These are phyloP conservation scores for Rosa hybrid DNA, from an alignment of 331 rosid species.

Conservation along the genomic window DNA sequence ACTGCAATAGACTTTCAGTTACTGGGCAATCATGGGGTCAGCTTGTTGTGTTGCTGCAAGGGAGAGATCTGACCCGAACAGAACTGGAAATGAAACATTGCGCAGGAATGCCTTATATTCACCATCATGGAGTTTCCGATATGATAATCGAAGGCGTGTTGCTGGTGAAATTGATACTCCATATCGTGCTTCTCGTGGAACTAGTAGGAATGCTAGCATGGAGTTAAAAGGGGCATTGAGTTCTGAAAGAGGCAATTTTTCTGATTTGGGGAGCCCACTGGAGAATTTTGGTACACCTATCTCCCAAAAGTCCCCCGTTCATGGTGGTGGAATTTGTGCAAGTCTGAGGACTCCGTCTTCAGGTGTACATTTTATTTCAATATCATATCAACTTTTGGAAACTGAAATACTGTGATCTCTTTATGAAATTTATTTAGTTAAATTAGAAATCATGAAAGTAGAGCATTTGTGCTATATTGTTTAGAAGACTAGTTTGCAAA, in stretches of 20 bases:
- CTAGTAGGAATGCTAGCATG: conserved; percentile 55
- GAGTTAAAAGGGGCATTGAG: conserved; percentile 56
- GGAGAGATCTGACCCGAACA: conserved; percentile 34
- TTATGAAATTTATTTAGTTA: not conserved
- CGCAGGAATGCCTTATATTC: conserved; percentile 50
- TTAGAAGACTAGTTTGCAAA: not conserved
- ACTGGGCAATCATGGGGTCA: conserved; percentile 3
- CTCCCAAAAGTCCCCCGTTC: conserved; percentile 60
- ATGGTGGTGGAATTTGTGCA: conserved; percentile 50
- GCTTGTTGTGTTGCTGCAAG: conserved; percentile 61
- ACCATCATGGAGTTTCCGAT: conserved; percentile 67
- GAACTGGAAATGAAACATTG: conserved; percentile 25
- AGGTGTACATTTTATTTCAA: conserved; percentile 39
- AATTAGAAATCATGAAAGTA: not conserved
- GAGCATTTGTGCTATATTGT: not conserved
- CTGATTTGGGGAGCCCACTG: conserved; percentile 51
- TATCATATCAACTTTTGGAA: not conserved
- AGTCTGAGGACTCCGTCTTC: conserved; percentile 60
- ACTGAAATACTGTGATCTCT: not conserved
- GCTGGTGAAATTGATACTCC: conserved; percentile 55
- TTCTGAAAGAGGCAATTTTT: conserved; percentile 64
- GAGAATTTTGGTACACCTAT: conserved; percentile 53
- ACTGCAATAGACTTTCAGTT: not conserved
- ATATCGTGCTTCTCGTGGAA: conserved; percentile 36
- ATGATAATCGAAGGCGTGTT: conserved; percentile 66